Evolutionary conservation across 1,284 basidiomycete species (phyloP).

Genomic region (Ceratobasidium sp.): DNA sequence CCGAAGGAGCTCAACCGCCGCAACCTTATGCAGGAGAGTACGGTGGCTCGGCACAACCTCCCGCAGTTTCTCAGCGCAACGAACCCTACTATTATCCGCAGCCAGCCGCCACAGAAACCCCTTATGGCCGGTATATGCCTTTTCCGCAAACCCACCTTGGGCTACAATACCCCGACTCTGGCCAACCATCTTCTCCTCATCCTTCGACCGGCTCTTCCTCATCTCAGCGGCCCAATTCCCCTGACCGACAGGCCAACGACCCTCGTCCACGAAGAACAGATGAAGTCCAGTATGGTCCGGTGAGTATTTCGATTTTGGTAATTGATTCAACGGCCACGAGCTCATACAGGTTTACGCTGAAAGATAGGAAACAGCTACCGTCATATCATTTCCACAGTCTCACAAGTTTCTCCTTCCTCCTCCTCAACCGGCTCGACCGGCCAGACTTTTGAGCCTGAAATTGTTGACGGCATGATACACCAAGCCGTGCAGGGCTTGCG

Average conservation of each 20-base stretch:
- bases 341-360: not conserved
- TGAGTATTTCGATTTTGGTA: conserved; percentile 4
- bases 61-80: not conserved
- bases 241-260: conserved; percentile 16
- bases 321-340: not conserved
- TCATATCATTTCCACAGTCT: conserved; percentile 38
- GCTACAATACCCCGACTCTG: conserved; percentile 13
- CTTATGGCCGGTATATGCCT: conserved; percentile 34
- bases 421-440: conserved; percentile 23
- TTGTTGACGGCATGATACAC: conserved; percentile 38
- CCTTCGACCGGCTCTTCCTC: conserved; percentile 8
- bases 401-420: conserved; percentile 32
- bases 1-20: not conserved
- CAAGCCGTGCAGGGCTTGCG: conserved; percentile 31
- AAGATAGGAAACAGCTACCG: conserved; percentile 34
- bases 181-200: conserved; percentile 28
- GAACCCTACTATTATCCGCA: conserved; percentile 34
- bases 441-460: conserved; percentile 26
- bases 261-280: not conserved
- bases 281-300: conserved; percentile 28
- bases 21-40: conserved; percentile 9
- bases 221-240: conserved; percentile 22
- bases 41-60: not conserved
- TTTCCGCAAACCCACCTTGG: conserved; percentile 12
- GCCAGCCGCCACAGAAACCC: conserved; percentile 12